Conservation (phyloP, 106 monocot genomes). For the Agapanthus africanus region DNA sequence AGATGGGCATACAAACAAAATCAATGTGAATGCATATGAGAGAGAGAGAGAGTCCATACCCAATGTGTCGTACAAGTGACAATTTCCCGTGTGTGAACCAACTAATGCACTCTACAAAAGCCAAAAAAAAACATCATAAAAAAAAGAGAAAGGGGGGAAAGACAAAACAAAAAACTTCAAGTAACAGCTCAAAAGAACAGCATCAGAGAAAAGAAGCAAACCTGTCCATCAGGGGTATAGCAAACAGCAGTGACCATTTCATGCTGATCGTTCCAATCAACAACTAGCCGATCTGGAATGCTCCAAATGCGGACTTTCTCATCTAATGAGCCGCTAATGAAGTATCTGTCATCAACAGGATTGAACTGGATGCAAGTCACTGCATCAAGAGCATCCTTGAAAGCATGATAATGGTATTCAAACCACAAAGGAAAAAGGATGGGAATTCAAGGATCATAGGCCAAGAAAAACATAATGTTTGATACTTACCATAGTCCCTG, state of each 20-base stretch:
- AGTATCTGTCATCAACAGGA: slow-evolving; percentile 84
- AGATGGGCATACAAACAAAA: neutral
- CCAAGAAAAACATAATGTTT: neutral
- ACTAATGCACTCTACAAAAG: slow-evolving; percentile 52
- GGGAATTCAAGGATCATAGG: neutral
- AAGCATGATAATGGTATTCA: too few relatives aligned
- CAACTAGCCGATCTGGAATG: slow-evolving; percentile 75
- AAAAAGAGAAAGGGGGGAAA: neutral
- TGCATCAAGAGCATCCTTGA: slow-evolving; percentile 22
- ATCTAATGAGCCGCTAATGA: slow-evolving; percentile 95
- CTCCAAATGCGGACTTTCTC: slow-evolving; percentile 93
- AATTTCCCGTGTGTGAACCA: slow-evolving; percentile 63
- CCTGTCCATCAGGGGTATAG: slow-evolving; percentile 96
- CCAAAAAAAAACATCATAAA: neutral
- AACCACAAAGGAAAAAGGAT: too few relatives aligned
- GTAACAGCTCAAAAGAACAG: too few relatives aligned
- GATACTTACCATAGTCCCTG: slow-evolving; percentile 65
- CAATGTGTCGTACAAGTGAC: slow-evolving; percentile 52
- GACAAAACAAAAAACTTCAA: neutral
- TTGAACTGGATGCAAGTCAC: slow-evolving; percentile 99
- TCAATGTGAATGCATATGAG: neutral
- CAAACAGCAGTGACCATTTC: slow-evolving; percentile 97
- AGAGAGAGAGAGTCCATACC: slow-evolving; percentile 25
- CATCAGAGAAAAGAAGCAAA: slow-evolving; percentile 9
- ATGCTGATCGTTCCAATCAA: slow-evolving; percentile 94